Percentiles rank a stretch among this genome's conserved stretches.
phyloP scores from a whole-genome alignment of 257 asterid species.

The Nicotiana tomentosiformis region DNA sequence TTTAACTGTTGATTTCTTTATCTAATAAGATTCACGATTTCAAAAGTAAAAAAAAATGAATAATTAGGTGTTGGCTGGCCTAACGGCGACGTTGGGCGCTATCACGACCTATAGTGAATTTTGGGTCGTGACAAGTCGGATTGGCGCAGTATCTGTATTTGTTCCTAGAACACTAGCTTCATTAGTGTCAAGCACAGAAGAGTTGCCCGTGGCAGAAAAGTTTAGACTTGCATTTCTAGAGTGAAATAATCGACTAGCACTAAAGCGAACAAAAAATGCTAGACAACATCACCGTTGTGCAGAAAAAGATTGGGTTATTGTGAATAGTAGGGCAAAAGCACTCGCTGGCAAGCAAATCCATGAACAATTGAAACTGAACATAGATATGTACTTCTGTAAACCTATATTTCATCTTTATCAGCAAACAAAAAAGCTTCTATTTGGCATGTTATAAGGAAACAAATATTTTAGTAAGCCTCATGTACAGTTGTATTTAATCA shows the following conservation, averaged over 20 bases:
- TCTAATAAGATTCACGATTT: too few relatives aligned
- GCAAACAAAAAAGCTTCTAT: not conserved
- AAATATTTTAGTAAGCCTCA: not conserved
- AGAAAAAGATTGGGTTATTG: conserved; percentile 62
- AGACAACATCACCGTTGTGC: conserved; percentile 89
- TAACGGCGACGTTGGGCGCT: too few relatives aligned
- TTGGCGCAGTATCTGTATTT: conserved; percentile 33
- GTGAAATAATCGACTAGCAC: conserved; percentile 84
- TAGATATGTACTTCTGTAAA: not conserved
- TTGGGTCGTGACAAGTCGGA: too few relatives aligned
- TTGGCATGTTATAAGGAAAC: not conserved
- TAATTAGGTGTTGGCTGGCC: too few relatives aligned
- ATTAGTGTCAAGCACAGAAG: conserved; percentile 29
- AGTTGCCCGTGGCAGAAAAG: conserved; percentile 73
- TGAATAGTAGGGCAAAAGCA: conserved; percentile 62
- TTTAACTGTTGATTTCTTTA: too few relatives aligned
- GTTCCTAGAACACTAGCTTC: conserved; percentile 14
- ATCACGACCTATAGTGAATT: too few relatives aligned
- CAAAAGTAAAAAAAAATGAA: too few relatives aligned
- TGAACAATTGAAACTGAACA: conserved; percentile 31
- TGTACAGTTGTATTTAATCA: too few relatives aligned
- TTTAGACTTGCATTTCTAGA: conserved; percentile 83
- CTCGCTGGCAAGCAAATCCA: conserved; percentile 47
- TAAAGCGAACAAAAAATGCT: conserved; percentile 89
- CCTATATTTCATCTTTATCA: not conserved